Base-by-base conservation (phyloP, 495 filamentous ascomycete genomes). In the Hyaloscypha variabilis region DNA sequence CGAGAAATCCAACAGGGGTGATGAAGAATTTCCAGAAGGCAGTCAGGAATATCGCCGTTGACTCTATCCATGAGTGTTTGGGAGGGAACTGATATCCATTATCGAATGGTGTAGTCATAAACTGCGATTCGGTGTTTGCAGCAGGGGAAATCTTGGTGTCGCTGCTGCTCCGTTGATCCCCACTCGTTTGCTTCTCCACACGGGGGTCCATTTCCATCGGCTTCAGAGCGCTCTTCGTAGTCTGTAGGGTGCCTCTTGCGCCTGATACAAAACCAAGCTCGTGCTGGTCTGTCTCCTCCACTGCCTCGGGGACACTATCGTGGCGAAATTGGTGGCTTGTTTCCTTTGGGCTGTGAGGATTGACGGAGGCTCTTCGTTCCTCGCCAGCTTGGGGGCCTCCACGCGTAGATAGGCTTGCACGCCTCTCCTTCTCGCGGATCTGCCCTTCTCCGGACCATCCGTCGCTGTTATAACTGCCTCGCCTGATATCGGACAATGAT, bases 11-110 rank as follows among this genome's bases (percentile, higher is more conserved):
- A 68, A 86, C 75, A 0, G 89, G 89, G 0, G 91, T 93, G 74
- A 86, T 79, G 66, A 87, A 84, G 68, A 85, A 85, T 54, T 78
- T 79, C 76, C 85, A 78, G 55, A 80, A 83, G 17, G 81, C 76
- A 30, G 79, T 80, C 1, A 88, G 77, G 36, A 79, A 79, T 62
- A 90, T 87, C n/a, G 75, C 62, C 3, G 80, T 83, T 13, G 79
- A 73, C 60, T 80, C 74, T 11, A 70, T 78, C 79, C 84, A 87
- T 17, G 85, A 79, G 64, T 90, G 82, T 67, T 87, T 87, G 5
- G 90, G 88, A 2, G 89, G 89, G 65, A 89, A 89, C 65, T 89
- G 82, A 73, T 92, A 91, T 69, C 88, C 87, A 62, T 90, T 91
- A 31, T 76, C 73, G 58, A 77, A 72, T 14, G 66, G 64, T 11